Base-by-base conservation (phyloP, 2,329 filamentous ascomycete species). In the Botrytis fabae region DNA sequence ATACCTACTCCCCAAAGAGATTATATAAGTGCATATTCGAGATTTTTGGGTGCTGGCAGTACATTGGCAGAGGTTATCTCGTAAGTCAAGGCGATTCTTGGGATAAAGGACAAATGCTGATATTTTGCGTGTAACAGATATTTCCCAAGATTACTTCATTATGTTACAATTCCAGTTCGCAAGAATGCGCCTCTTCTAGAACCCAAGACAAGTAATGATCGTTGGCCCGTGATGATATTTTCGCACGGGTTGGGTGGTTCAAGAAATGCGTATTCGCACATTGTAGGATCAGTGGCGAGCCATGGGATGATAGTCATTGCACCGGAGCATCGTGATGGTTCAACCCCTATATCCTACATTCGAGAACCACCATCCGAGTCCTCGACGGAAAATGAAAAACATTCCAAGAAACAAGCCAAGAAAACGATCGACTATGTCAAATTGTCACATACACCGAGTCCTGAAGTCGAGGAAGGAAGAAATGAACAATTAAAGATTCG, bases 161-260 rank as follows among this genome's bases (percentile, higher is more conserved):
- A 91, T 80, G 89, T 92, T 64, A 87, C 89, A 2, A 91, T 95
- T 40, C 92, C 92, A 9, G 92, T 89, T 40, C 85, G 89, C 76
- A 90, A 92, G 77, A 93, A 94, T 80, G 92, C 92, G 18, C 85
- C 86, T 9, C 82, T 95, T 12, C 86, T 90, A 79, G 74, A 84
- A 73, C 79, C 89, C 73, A 72, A 32, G 4, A 69, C 71, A 32
- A 69, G 44, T 6, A 82, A 84, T 73, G 83, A 85, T 72, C 85
- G 89, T 83, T 96, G 93, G 91, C 93, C 94, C 0, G 92, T 93
- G 0, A 90, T 94, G 84, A 85, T 97, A 75, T 97, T 97, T 82
- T 96, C 93, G 1, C 94, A 97, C 80, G 94, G 94, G 0, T 85
- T 97, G 1, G 94, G 92, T 54, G 94, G 94, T 54, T 91, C 89